Conservation (phyloP, 805 yeast genomes). For the Cyberlindnera saturnus region DNA sequence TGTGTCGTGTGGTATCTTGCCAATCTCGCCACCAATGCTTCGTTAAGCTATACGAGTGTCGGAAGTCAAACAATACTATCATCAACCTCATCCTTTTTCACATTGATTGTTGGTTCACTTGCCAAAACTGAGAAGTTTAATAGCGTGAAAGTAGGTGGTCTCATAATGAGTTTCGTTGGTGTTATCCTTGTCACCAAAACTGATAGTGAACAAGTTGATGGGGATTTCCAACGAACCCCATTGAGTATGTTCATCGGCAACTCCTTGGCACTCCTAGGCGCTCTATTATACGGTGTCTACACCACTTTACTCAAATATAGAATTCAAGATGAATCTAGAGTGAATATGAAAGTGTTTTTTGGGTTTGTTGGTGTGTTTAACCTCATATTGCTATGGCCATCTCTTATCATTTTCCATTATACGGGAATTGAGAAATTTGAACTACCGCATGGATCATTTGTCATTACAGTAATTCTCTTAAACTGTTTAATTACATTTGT, state of each 20-base stretch:
- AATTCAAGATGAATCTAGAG: constrained; percentile 65
- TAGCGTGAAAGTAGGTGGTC: constrained; percentile 58
- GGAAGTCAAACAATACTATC: constrained; percentile 92
- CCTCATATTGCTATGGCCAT: constrained; percentile 73
- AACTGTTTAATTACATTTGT: constrained; percentile 78
- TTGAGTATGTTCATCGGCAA: constrained; percentile 57
- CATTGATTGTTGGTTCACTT: constrained; percentile 72
- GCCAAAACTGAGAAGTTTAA: constrained; percentile 68
- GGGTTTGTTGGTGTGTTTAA: constrained; percentile 93
- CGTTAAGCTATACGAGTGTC: constrained; percentile 83
- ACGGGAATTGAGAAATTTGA: constrained; percentile 65
- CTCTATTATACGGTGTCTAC: constrained; percentile 86
- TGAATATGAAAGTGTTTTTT: constrained; percentile 84
- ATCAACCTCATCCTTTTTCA: constrained; percentile 90
- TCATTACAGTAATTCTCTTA: constrained; percentile 46
- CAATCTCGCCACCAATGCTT: constrained; percentile 82
- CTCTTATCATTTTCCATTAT: constrained; percentile 58
- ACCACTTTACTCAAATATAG: constrained; percentile 75
- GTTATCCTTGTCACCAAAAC: constrained; percentile 71
- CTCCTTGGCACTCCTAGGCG: constrained; percentile 73
- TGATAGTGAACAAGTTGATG: constrained; percentile 33
- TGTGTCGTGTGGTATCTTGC: constrained; percentile 88
- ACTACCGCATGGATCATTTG: constrained; percentile 51
- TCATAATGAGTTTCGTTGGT: constrained; percentile 69
- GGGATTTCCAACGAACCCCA: constrained; percentile 19